phyloP scores from a whole-genome alignment of 495 filamentous ascomycete genomes.

The Hyaloscypha variabilis region DNA sequence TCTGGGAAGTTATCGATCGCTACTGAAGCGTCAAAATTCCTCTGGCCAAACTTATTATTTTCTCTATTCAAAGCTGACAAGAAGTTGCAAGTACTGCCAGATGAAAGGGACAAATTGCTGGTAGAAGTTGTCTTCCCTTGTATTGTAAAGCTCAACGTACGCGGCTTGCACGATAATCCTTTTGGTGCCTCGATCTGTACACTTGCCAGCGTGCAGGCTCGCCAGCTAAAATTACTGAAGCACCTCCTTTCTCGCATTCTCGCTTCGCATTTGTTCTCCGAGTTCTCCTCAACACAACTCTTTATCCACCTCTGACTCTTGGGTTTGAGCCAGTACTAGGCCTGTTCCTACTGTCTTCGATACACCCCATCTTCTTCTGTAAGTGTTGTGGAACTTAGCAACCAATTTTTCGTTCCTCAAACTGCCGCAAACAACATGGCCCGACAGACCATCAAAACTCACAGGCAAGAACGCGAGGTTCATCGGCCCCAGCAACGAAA shows the following conservation, averaged over 20 bases:
- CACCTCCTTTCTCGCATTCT: neutral
- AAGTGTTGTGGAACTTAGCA: neutral
- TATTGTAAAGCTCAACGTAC: no score
- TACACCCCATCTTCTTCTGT: neutral
- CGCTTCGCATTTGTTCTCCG: neutral
- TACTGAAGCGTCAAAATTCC: no score
- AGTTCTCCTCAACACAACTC: neutral
- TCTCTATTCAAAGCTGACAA: no score
- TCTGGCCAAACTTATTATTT: no score
- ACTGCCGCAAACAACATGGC: neutral
- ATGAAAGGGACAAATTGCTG: no score
- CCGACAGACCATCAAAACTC: neutral
- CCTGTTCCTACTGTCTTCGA: neutral
- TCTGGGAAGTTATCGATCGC: no score
- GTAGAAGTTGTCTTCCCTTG: no score
- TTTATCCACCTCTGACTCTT: neutral
- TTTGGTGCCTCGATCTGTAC: neutral
- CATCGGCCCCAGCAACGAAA: neutral
- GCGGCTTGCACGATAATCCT: no score
- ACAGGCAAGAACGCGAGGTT: slow-evolving; percentile 2
- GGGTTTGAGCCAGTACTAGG: neutral
- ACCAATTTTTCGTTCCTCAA: neutral
- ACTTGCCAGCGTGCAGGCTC: no score
- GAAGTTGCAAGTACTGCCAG: no score
- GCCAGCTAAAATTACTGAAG: no score